Percentiles rank a stretch among this genome's conserved stretches.
Conservation (phyloP, 306 rosid species). For the Mimosa bimucronata region DNA sequence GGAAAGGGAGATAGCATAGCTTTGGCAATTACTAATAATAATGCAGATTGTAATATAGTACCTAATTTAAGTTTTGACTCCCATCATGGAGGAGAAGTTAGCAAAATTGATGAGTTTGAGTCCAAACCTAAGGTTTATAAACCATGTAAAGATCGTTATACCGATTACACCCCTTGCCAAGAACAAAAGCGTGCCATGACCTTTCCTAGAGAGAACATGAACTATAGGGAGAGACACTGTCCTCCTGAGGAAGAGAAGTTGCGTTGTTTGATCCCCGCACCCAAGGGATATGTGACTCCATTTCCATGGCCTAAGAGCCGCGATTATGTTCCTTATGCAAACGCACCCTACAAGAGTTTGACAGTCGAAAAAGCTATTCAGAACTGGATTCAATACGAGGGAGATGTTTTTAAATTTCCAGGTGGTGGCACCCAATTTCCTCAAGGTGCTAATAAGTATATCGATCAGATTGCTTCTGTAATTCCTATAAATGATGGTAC, state of each 20-base stretch:
- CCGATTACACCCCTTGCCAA: slow-evolving; percentile 90
- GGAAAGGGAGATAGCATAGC: slow-evolving; percentile 94
- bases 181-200: slow-evolving; percentile 88
- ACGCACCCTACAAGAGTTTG: slow-evolving; percentile 91
- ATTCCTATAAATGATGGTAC: slow-evolving; percentile 76
- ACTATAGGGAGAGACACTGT: slow-evolving; percentile 83
- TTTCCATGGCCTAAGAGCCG: slow-evolving; percentile 95
- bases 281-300: slow-evolving; percentile 86
- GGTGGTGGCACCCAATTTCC: slow-evolving; percentile 94
- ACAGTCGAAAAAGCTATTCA: slow-evolving; percentile 94
- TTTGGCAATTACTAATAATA: slow-evolving; percentile 63
- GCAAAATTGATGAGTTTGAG: slow-evolving; percentile 42
- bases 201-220: slow-evolving; percentile 80
- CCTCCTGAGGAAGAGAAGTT: slow-evolving; percentile 74
- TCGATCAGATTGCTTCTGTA: slow-evolving; percentile 80
- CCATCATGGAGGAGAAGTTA: slow-evolving; percentile 48
- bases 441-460: slow-evolving; percentile 89
- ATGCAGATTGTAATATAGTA: slow-evolving; percentile 60
- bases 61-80: slow-evolving; percentile 50
- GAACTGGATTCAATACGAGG: slow-evolving; percentile 93
- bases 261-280: slow-evolving; percentile 83
- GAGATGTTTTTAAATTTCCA: slow-evolving; percentile 80
- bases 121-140: slow-evolving; percentile 50
- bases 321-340: slow-evolving; percentile 83
- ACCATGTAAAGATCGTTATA: slow-evolving; percentile 57